phyloP scores from a whole-genome alignment of 257 asterid genomes.

The Linaria vulgaris region DNA sequence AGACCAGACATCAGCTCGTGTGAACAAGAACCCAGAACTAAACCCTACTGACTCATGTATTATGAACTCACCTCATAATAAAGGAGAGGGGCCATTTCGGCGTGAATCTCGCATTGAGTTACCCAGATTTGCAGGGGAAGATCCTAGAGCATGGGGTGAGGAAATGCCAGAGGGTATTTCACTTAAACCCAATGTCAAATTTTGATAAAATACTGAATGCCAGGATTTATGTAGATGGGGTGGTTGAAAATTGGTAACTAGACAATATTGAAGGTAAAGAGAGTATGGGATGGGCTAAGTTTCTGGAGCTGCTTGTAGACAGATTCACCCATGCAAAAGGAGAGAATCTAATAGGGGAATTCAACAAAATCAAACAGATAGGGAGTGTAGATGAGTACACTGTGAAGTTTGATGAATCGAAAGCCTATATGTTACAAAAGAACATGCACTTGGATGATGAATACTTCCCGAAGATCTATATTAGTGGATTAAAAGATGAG shows the following conservation, averaged over 20 bases:
- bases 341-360: background rate
- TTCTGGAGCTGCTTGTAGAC: background rate
- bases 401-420: background rate
- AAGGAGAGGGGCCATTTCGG: too few species aligned
- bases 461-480: background rate
- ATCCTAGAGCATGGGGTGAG: background rate
- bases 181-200: background rate
- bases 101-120: background rate
- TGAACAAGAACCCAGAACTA: too few species aligned
- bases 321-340: background rate
- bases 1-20: too few species aligned
- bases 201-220: background rate
- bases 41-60: too few species aligned
- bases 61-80: too few species aligned
- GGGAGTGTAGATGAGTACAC: background rate
- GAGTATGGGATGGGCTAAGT: background rate
- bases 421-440: background rate
- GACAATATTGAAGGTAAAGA: background rate
- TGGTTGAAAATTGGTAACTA: background rate
- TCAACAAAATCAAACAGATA: background rate
- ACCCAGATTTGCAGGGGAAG: background rate
- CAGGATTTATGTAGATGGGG: background rate
- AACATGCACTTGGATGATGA: background rate
- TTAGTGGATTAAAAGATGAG: slow-evolving; percentile 8
- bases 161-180: background rate